Evolutionary conservation across 768 basidiomycete genomes (phyloP).

Genomic region (Russula foetens): DNA sequence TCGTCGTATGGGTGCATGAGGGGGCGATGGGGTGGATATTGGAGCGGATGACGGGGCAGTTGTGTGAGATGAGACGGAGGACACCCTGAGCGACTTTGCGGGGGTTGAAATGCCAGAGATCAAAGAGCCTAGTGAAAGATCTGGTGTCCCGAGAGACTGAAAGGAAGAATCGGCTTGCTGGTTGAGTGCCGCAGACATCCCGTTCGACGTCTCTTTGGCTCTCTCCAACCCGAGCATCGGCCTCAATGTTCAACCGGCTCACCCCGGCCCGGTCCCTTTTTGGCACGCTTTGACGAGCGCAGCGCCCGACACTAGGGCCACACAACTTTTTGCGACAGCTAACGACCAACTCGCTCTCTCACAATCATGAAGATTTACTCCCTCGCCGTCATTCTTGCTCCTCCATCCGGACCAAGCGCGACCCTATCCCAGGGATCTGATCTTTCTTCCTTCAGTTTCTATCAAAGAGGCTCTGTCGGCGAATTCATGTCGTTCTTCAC

Average conservation of each 20-base stretch:
- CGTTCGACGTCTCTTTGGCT: not conserved
- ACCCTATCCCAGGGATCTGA: slow-evolving; percentile 66
- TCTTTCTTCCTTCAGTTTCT: slow-evolving; percentile 88
- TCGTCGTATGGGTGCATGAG: slow-evolving; percentile 10
- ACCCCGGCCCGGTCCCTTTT: no score
- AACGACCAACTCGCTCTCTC: not conserved
- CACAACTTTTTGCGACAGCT: no score
- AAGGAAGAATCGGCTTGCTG: slow-evolving; percentile 12
- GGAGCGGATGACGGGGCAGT: slow-evolving; percentile 21
- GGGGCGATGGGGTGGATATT: slow-evolving; percentile 21
- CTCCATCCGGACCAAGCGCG: slow-evolving; percentile 53
- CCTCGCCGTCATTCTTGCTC: slow-evolving; percentile 64
- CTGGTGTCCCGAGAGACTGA: slow-evolving; percentile 17
- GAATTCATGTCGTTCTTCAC: slow-evolving; percentile 95
- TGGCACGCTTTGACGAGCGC: no score
- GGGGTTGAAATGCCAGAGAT: slow-evolving; percentile 20
- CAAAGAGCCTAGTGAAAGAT: slow-evolving; percentile 23
- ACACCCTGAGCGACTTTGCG: slow-evolving; percentile 19
- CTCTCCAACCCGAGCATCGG: not conserved
- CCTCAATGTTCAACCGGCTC: not conserved
- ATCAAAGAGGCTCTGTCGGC: slow-evolving; percentile 76
- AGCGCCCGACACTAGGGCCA: no score
- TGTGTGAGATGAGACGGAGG: slow-evolving; percentile 18
- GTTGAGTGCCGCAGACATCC: slow-evolving; percentile 18
- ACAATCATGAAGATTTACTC: slow-evolving; percentile 78